A percentile compares a stretch with the other conserved stretches of the same genome.
Evolutionary conservation across 148 eudicot species (phyloP).

Genomic region (Cornus kousa): DNA sequence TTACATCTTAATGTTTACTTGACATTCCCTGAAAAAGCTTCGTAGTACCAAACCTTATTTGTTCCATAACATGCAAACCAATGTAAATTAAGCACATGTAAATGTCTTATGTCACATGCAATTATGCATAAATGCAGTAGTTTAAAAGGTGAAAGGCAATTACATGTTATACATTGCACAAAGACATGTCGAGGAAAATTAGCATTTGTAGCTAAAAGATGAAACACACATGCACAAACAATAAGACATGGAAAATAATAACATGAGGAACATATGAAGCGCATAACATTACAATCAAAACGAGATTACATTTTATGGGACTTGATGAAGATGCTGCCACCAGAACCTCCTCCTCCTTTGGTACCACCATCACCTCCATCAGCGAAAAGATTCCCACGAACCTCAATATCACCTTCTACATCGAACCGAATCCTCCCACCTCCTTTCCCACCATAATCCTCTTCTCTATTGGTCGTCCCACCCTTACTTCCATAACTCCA

Average conservation of each 20-base stretch:
- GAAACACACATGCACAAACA: neutral
- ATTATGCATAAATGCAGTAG: neutral
- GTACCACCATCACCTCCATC: constrained; percentile 80
- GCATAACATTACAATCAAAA: neutral
- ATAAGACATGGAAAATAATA: neutral
- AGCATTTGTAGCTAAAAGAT: neutral
- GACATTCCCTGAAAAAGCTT: neutral
- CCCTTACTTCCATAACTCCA: constrained; percentile 89
- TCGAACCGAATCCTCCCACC: constrained; percentile 76
- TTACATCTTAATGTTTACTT: neutral
- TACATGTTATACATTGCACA: neutral
- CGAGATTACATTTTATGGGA: constrained; percentile 59
- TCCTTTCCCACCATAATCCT: constrained; percentile 82
- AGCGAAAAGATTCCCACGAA: constrained; percentile 60
- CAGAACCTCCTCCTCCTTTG: constrained; percentile 95
- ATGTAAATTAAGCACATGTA: neutral
- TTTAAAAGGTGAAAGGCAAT: neutral
- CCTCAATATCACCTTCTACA: constrained; percentile 25
- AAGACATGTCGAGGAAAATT: neutral
- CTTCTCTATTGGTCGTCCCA: constrained; percentile 61
- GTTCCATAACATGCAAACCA: neutral
- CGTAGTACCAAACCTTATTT: neutral
- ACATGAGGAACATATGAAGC: neutral
- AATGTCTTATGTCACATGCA: too few relatives aligned
- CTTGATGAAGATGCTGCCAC: constrained; percentile 75